These are phyloP conservation scores for Microsporum ferrugineum DNA, from an alignment of 2,329 filamentous ascomycete species.

Conservation along the genomic window DNA sequence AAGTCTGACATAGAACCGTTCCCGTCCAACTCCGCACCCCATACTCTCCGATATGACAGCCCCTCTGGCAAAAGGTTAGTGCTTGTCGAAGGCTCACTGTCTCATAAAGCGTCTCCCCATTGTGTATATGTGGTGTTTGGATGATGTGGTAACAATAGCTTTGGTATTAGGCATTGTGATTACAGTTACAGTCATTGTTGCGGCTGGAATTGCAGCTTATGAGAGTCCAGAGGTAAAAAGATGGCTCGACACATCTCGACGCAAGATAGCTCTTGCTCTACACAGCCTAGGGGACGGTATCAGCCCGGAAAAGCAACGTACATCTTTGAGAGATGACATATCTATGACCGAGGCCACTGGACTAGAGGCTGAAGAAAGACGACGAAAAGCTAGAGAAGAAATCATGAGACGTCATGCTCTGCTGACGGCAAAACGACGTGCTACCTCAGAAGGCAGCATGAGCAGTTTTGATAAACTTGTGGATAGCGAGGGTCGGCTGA, in stretches of 20 bases:
- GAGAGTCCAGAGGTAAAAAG: constrained; percentile 52
- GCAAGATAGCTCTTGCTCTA: constrained; percentile 49
- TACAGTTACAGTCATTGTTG: constrained; percentile 49
- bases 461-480: constrained; percentile 37
- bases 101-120: not conserved
- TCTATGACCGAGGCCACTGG: constrained; percentile 39
- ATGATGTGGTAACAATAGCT: constrained; percentile 8
- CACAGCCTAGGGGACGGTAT: constrained; percentile 51
- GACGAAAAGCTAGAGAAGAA: constrained; percentile 35
- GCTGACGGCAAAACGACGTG: constrained; percentile 29
- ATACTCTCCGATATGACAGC: constrained; percentile 29
- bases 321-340: constrained; percentile 27
- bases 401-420: constrained; percentile 33
- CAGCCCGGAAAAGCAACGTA: constrained; percentile 34
- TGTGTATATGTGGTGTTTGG: not conserved
- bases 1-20: not conserved
- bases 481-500: constrained; percentile 31
- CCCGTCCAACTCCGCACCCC: not conserved
- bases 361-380: constrained; percentile 34
- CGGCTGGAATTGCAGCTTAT: constrained; percentile 52
- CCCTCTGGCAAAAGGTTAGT: constrained; percentile 39
- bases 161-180: constrained; percentile 47
- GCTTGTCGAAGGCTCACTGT: not conserved
- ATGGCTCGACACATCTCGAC: constrained; percentile 52
- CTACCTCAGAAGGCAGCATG: constrained; percentile 16